Base-by-base conservation (phyloP, 192 early-diverging fungal species). In the Coemansia sp. region DNA sequence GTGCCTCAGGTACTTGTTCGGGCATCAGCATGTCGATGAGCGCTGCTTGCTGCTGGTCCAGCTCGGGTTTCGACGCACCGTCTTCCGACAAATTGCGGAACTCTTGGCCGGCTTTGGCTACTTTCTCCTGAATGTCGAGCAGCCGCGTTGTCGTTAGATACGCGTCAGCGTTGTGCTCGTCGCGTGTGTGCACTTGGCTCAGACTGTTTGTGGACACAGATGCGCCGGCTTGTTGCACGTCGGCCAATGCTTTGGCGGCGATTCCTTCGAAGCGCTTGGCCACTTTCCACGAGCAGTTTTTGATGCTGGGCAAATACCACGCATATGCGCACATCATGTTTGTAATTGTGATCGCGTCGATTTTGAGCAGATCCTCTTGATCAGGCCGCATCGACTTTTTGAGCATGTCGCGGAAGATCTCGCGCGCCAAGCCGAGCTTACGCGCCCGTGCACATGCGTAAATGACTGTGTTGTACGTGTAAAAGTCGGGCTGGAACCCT, bases 391-490 rank as follows among this genome's bases (percentile, higher is more conserved):
- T 55, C 50, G 81, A 79, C 39, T 79, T 68, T 49, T 83, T 66
- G 4, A 89, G 67, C 66, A 90, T 84, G 49, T 79, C 75, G 65
- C 76, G 76, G 48, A 88, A 88, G 15, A 91, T 79, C 29, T 75
- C 69, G 21, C 92, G 78, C 4, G 91, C 92, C 29, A 86, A 72
- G 12, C 73, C 70, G 23, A 98, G 76, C 63, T 98, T 90, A 43
- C 83, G 87, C 11, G 89, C 85, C 51, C 75, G 76, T 4, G 91
- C 89, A 58, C 90, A 91, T 1, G 86, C 88, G 69, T 85, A 78
- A 15, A 98, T 67, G 19, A 98, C 61, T 0, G 89, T 90, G 68
- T 92, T 92, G 84, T 89, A 96, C 1, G 93, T 94, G 62, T 86
- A 73, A 32, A 77, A 67, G 72, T 92, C 88, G 0, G 94, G 92